Evolutionary conservation across 2,329 filamentous ascomycete species (phyloP).

Genomic region (Beauveria caledonica): DNA sequence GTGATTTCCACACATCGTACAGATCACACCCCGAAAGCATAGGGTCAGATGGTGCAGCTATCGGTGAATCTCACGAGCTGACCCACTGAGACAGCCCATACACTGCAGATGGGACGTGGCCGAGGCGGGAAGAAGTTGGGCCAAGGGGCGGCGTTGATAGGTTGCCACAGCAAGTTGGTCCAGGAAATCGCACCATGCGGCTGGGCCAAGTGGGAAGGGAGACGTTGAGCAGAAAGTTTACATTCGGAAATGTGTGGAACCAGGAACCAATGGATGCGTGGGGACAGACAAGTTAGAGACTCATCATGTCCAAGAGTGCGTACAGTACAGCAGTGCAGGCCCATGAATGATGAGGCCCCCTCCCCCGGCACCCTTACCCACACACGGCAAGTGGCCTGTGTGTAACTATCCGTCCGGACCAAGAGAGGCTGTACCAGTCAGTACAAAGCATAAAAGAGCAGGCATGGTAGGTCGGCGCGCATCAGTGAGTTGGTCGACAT

Average conservation of each 20-base stretch:
- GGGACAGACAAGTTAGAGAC: background rate
- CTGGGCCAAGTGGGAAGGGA: constrained; percentile 7
- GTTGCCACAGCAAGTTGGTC: background rate
- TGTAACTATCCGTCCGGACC: background rate
- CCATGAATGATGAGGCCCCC: background rate
- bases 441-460: background rate
- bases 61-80: constrained; percentile 8
- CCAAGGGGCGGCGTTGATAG: constrained; percentile 6
- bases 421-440: background rate
- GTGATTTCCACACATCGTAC: background rate
- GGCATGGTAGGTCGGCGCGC: background rate
- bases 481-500: background rate
- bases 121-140: constrained; percentile 5
- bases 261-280: constrained; percentile 6
- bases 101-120: constrained; percentile 5
- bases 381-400: constrained; percentile 4
- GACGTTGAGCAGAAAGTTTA: constrained; percentile 7
- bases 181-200: constrained; percentile 7
- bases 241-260: constrained; percentile 9
- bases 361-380: constrained; percentile 10
- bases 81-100: background rate
- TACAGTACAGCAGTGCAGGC: background rate
- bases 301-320: background rate
- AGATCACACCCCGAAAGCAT: background rate
- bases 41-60: constrained; percentile 2